A percentile compares a stretch with the other conserved stretches of the same genome.
phyloP scores from a whole-genome alignment of 1,284 basidiomycete genomes.

The Tilletia setariae region DNA sequence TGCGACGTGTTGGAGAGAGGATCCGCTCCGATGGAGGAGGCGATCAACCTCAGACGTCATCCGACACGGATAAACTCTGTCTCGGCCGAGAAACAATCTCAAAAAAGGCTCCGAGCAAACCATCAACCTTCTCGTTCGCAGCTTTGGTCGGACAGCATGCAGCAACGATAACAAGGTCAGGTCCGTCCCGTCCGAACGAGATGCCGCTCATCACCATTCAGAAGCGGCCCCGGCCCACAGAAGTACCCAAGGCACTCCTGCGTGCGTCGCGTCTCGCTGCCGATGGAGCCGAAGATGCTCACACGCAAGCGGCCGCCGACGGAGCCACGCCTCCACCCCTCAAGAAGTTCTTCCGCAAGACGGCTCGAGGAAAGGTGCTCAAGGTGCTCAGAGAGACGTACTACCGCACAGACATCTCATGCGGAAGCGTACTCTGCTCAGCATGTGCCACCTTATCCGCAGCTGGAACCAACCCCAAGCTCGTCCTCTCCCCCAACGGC shows the following conservation, averaged over 20 bases:
- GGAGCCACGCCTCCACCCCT: neutral
- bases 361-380: conserved; percentile 85
- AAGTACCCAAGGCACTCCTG: conserved; percentile 21
- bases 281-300: neutral
- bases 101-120: conserved; percentile 8
- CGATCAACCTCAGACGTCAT: too few relatives aligned
- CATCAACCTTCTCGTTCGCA: neutral
- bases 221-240: conserved; percentile 36
- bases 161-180: too few relatives aligned
- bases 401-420: conserved; percentile 86
- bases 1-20: too few relatives aligned
- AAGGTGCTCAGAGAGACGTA: conserved; percentile 96
- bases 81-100: neutral
- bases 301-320: too few relatives aligned
- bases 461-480: conserved; percentile 40
- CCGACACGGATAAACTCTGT: too few relatives aligned
- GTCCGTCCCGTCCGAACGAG: too few relatives aligned
- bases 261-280: conserved; percentile 25
- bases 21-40: too few relatives aligned
- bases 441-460: conserved; percentile 58
- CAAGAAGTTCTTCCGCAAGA: conserved; percentile 63
- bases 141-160: neutral
- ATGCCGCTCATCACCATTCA: conserved; percentile 48
- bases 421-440: conserved; percentile 73
- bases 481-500: conserved; percentile 33